phyloP scores from a whole-genome alignment of 345 rosid genomes.

The Cardamine chenopodiifolia region DNA sequence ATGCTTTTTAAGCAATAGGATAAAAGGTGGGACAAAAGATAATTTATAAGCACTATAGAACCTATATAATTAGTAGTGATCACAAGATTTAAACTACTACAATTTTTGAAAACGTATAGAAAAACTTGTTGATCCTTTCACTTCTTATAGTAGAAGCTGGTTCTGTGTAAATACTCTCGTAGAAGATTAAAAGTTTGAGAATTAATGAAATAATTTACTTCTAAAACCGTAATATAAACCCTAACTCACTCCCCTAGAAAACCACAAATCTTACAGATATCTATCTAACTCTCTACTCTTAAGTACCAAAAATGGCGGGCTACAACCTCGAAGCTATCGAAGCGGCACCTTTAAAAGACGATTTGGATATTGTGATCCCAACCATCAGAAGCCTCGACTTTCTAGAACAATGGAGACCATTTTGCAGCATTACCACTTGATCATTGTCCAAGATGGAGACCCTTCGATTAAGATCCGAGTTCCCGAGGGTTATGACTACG shows the following conservation, averaged over 20 bases:
- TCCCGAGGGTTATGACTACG: conserved; percentile 80
- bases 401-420: conserved; percentile 85
- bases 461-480: conserved; percentile 67
- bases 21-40: neutral
- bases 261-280: neutral
- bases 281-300: neutral
- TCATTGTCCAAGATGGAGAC: conserved; percentile 89
- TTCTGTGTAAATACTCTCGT: neutral
- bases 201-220: neutral
- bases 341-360: conserved; percentile 61
- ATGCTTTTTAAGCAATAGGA: conserved; percentile 3
- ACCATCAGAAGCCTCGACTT: conserved; percentile 79
- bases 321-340: conserved; percentile 43
- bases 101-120: neutral
- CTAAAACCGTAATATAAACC: conserved; percentile 15
- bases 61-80: conserved; percentile 20
- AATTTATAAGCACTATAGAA: conserved; percentile 11
- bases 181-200: neutral
- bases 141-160: neutral
- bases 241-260: neutral
- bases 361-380: conserved; percentile 84
- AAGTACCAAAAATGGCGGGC: conserved; percentile 41
- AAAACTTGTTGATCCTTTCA: neutral
- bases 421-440: conserved; percentile 75
- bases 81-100: conserved; percentile 8